phyloP scores from a whole-genome alignment of 2,329 filamentous ascomycete genomes.

The Penicillium sp. region DNA sequence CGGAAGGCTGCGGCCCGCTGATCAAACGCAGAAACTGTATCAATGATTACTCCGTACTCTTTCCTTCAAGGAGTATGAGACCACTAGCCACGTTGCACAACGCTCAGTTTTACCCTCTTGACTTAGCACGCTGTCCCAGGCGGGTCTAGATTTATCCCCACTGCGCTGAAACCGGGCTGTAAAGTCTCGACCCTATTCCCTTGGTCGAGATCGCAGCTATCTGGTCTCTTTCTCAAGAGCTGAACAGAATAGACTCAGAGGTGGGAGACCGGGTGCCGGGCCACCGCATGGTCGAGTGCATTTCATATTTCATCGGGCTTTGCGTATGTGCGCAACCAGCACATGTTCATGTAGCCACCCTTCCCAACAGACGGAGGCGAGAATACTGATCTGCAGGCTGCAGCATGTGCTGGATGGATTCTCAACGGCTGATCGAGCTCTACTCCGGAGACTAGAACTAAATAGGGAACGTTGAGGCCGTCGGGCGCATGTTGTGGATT shows the following conservation, averaged over 20 bases:
- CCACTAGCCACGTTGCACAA: conserved; percentile 5
- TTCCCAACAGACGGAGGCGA: background rate
- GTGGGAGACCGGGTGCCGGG: background rate
- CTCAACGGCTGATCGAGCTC: conserved; percentile 3
- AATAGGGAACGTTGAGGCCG: background rate
- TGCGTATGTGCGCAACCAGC: background rate
- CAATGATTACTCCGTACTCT: background rate
- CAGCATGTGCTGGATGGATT: conserved; percentile 12
- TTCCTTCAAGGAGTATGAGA: background rate
- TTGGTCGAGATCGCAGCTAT: conserved; percentile 7
- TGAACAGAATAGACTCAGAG: background rate
- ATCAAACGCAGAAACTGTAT: conserved; percentile 4
- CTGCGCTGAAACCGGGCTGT: conserved; percentile 5
- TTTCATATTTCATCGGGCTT: background rate
- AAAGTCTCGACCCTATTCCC: conserved; percentile 6
- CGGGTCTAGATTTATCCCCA: conserved; percentile 5
- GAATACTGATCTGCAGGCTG: conserved; percentile 14
- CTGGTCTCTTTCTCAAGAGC: conserved; percentile 13
- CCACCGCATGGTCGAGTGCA: conserved; percentile 5
- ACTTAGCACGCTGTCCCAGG: background rate
- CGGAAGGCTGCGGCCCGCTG: conserved; percentile 2
- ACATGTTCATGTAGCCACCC: conserved; percentile 3
- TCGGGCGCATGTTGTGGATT: background rate
- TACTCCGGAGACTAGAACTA: background rate
- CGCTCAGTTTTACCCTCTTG: background rate